A percentile compares a stretch with the other conserved stretches of the same genome.
Evolutionary conservation across 2,329 filamentous ascomycete species (phyloP).

Genomic region (Diaporthe sp.): DNA sequence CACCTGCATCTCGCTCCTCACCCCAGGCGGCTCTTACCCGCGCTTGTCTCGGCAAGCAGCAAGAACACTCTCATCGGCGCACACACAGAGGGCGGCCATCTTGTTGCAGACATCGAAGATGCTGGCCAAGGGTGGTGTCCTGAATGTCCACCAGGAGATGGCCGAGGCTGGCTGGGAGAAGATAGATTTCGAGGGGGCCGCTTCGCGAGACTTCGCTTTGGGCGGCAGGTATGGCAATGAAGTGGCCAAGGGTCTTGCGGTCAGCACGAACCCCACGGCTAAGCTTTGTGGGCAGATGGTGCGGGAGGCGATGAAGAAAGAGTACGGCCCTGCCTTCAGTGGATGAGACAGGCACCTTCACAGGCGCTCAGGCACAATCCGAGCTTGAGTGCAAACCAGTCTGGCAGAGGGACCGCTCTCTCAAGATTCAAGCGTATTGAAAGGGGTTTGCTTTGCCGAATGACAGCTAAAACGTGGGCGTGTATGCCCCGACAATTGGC

Average conservation of each 20-base stretch:
- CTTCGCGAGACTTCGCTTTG: slow-evolving; percentile 70
- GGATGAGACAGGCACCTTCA: background rate
- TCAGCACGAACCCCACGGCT: slow-evolving; percentile 74
- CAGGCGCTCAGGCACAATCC: background rate
- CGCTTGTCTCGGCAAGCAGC: slow-evolving; percentile 72
- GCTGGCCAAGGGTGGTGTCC: slow-evolving; percentile 43
- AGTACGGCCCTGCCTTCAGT: slow-evolving; percentile 65
- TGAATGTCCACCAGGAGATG: slow-evolving; percentile 52
- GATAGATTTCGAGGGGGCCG: slow-evolving; percentile 70
- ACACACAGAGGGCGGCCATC: slow-evolving; percentile 77
- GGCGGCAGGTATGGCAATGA: slow-evolving; percentile 74
- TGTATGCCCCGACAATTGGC: background rate
- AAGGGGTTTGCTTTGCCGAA: background rate
- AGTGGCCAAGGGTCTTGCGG: slow-evolving; percentile 71
- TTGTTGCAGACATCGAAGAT: slow-evolving; percentile 70
- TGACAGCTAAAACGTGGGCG: background rate
- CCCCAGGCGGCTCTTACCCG: slow-evolving; percentile 59
- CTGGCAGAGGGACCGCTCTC: too few relatives aligned
- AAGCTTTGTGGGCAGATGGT: slow-evolving; percentile 78
- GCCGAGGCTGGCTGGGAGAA: slow-evolving; percentile 61
- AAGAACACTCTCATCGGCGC: slow-evolving; percentile 74
- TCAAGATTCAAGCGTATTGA: background rate
- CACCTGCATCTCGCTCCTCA: slow-evolving; percentile 67
- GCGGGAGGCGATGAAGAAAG: slow-evolving; percentile 75
- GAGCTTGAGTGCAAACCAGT: background rate